Percentiles rank a stretch among this genome's conserved stretches.
These are phyloP conservation scores for Chloromonas sp. DNA, from an alignment of 163 green algal species.

Conservation along the genomic window DNA sequence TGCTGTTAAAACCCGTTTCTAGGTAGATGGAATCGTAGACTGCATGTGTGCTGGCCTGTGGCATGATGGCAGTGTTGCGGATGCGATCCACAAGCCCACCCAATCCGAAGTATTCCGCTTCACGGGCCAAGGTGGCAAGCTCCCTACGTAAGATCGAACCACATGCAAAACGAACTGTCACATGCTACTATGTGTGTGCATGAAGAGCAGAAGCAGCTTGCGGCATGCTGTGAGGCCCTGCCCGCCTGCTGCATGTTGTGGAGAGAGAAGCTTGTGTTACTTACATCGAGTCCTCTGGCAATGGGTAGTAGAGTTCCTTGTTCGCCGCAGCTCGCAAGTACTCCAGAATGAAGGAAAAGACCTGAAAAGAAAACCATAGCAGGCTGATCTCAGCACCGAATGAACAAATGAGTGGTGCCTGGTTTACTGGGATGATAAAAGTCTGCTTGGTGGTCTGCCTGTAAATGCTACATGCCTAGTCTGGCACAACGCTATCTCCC, in stretches of 20 bases:
- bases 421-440: background rate
- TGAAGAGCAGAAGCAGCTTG: background rate
- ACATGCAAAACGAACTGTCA: too few species aligned
- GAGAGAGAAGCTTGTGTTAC: background rate
- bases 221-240: background rate
- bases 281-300: slow-evolving; percentile 37
- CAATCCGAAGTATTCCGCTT: slow-evolving; percentile 49
- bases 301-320: slow-evolving; percentile 22
- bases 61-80: slow-evolving; percentile 11
- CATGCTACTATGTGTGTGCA: background rate
- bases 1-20: slow-evolving; percentile 31
- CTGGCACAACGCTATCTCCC: background rate
- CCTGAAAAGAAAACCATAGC: slow-evolving; percentile 11
- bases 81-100: slow-evolving; percentile 31
- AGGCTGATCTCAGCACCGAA: too few species aligned
- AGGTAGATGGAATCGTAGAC: slow-evolving; percentile 30
- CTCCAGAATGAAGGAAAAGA: slow-evolving; percentile 51
- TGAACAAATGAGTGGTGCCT: too few species aligned
- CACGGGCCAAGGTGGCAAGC: slow-evolving; percentile 39
- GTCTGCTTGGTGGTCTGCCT: background rate
- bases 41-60: slow-evolving; percentile 15
- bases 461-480: background rate
- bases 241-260: background rate
- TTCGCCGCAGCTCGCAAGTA: slow-evolving; percentile 38
- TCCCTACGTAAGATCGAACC: slow-evolving; percentile 11